These are phyloP conservation scores for Phytophthora vignae DNA, from an alignment of 352 stramenopile species.

Conservation along the genomic window DNA sequence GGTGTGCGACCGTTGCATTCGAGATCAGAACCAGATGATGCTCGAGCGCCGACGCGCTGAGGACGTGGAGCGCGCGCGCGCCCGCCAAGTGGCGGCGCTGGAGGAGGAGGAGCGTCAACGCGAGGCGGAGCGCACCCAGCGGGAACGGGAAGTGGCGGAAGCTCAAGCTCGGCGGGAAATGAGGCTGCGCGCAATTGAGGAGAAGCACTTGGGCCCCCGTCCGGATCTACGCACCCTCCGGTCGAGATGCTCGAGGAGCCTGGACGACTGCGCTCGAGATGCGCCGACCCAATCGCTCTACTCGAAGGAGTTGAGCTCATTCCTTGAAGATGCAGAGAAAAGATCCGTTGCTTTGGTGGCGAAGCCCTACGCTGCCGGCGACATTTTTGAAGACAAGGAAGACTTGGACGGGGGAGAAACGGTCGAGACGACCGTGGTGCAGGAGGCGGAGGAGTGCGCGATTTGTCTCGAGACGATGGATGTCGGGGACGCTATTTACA, in stretches of 20 bases:
- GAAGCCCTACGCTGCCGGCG: constrained; percentile 34
- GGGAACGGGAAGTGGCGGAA: constrained; percentile 59
- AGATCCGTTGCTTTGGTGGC: constrained; percentile 54
- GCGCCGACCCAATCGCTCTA: constrained; percentile 36
- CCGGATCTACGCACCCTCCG: constrained; percentile 54
- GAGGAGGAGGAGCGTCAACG: constrained; percentile 75
- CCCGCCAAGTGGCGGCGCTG: constrained; percentile 70
- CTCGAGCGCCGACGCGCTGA: constrained; percentile 71
- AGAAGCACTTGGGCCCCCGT: constrained; percentile 65
- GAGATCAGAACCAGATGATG: constrained; percentile 79
- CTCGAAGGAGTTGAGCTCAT: constrained; percentile 56
- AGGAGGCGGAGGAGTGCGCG: constrained; percentile 84
- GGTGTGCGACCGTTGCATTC: constrained; percentile 83
- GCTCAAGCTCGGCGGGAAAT: constrained; percentile 55
- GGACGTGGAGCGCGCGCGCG: constrained; percentile 76
- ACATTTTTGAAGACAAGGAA: constrained; percentile 37
- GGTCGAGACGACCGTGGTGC: constrained; percentile 54
- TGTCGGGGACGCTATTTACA: constrained; percentile 83
- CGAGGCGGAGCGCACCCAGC: constrained; percentile 54
- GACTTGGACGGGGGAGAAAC: constrained; percentile 26
- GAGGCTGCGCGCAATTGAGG: constrained; percentile 57
- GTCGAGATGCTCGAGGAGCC: constrained; percentile 46
- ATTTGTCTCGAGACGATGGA: constrained; percentile 88
- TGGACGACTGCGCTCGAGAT: constrained; percentile 58
- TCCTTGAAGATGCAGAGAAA: constrained; percentile 71